Evolutionary conservation across 139 green algal species (phyloP).

Genomic region (Picocystis salinarum): DNA sequence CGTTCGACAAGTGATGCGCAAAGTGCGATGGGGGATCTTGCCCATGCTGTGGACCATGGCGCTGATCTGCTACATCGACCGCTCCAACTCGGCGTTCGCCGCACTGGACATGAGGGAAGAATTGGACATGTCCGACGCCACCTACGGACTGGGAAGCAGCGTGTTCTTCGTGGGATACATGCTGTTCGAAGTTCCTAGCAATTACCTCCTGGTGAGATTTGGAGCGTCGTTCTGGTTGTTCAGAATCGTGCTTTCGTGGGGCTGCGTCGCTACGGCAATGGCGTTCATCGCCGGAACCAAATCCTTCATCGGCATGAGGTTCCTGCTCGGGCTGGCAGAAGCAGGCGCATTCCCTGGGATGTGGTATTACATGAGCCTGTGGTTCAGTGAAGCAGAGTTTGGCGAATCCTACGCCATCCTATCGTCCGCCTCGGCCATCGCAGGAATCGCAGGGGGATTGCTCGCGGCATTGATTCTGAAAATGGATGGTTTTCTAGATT

Average conservation of each 20-base stretch:
- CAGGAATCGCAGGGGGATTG: background rate
- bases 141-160: slow-evolving; percentile 31
- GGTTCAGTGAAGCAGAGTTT: background rate
- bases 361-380: slow-evolving; percentile 9
- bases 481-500: too few species aligned
- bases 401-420: background rate
- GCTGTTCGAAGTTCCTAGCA: slow-evolving; percentile 36
- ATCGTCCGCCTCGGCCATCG: background rate
- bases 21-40: too few species aligned
- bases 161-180: slow-evolving; percentile 63
- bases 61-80: slow-evolving; percentile 43
- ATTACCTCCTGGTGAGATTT: slow-evolving; percentile 21
- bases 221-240: slow-evolving; percentile 36
- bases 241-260: slow-evolving; percentile 34
- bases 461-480: background rate
- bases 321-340: slow-evolving; percentile 47
- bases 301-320: slow-evolving; percentile 21
- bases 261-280: slow-evolving; percentile 35
- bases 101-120: slow-evolving; percentile 37
- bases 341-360: slow-evolving; percentile 47
- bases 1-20: too few species aligned
- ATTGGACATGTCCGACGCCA: slow-evolving; percentile 28
- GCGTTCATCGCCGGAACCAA: slow-evolving; percentile 1
- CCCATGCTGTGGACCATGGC: slow-evolving; percentile 1
- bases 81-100: slow-evolving; percentile 54